Base-by-base conservation (phyloP, 2,329 filamentous ascomycete species). In the Penicillium nordicum region DNA sequence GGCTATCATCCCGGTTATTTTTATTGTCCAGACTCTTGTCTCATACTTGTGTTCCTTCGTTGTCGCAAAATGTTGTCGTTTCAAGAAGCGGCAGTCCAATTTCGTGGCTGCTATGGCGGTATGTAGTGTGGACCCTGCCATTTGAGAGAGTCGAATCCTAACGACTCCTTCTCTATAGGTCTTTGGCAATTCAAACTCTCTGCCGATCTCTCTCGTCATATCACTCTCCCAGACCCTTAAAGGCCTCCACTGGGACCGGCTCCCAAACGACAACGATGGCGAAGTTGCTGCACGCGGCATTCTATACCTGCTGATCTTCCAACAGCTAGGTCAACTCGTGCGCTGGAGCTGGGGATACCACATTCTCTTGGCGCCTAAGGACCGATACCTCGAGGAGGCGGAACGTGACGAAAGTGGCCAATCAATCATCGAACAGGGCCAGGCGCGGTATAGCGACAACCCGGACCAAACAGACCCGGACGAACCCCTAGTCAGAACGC, bases 331-430 rank as follows among this genome's bases (percentile, higher is more conserved):
- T 23, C 94, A 99, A 75, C 80, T 97, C 27, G 87, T 99, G 21
- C 85, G 94, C 57, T 99, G 94, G 94, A 97, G 90, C 61, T 99
- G 94, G 94, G 94, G 94, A 11, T 97, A 96, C 74, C 92, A 96
- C 67, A 87, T 97, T 37, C 80, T 99, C 18, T 80, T 99, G n/a
- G 92, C 92, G 18, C 91, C 93, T 18, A 88, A 90, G 63, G 85
- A 88, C 18, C 74, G 79, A 23, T 79, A 78, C 57, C 67, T 77
- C 45, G 77, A 77, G 62, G 74, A 75, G 46, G 67, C 67, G 3
- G 74, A 77, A 36, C 68, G 74, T 38, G 74, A 70, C 23, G 71
- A 70, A 3, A 59, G 38, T 23, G 65, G 64, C 18, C 65, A 69
- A 18, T 68, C 73, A 5, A 59, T 61, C 5, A 66, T 78, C 32